Base-by-base conservation (phyloP, 805 yeast genomes). In the Candida endomychidarum region DNA sequence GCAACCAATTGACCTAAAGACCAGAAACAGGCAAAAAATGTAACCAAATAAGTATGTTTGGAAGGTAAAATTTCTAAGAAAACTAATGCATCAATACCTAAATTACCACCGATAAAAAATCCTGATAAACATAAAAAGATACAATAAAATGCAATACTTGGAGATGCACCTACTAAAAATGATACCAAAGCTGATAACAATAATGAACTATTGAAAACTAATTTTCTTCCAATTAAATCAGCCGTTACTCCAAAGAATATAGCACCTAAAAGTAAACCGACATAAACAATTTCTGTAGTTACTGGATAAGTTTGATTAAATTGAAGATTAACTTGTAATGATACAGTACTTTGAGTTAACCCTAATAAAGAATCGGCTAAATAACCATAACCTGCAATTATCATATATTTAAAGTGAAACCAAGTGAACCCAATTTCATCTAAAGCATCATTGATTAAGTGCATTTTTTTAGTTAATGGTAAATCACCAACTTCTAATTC, bases 1-100 rank as follows among this genome's bases (percentile, higher is more conserved):
- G 78, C 72, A 39, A 77, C 58, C 3, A 77, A 70, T 53, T 79
- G 83, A 24, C 83, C 83, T 27, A 79, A 59, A 30, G 81, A 81
- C 84, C 84, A 79, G 72, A 72, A 80, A 31, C 69, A 61, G 16
- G 81, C 78, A 58, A 63, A 50, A 6, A 52, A 49, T 4, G 66
- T 57, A 7, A 52, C 49, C 36, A 60, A 42, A 54, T 51, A 60
- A 20, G 53, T 52, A 40, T 52, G 49, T 14, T 46, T 53, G n/a
- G 52, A 49, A 9, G 65, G 63, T 28, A 58, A 50, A 37, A 48
- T 54, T 35, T 60, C 63, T 14, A 58, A 37, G 38, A 56, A 58
- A 3, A 58, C 56, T 24, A 61, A 44, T 12, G 59, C 58, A 42
- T 58, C 63, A 17, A 60, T 46, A 8, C 58, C 61, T 15, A 58